Conservation (phyloP, 805 yeast species). For the Barnettozyma salicaria region DNA sequence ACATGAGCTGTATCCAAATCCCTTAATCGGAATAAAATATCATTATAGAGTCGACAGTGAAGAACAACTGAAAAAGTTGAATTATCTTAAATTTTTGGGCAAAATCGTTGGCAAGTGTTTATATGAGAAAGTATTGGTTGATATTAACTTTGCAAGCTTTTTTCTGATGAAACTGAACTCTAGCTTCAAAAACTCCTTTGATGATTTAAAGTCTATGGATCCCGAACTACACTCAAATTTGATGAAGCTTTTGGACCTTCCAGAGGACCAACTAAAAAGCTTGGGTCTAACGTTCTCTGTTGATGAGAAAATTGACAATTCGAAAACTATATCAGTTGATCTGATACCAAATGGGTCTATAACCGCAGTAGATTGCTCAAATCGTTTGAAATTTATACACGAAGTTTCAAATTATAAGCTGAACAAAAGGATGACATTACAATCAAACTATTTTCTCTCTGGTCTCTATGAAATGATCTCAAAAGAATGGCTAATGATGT, state of each 20-base stretch:
- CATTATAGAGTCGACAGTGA: constrained; percentile 30
- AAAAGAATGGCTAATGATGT: constrained; percentile 75
- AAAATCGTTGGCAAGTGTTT: constrained; percentile 83
- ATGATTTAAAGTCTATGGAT: constrained; percentile 73
- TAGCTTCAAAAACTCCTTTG: constrained; percentile 55
- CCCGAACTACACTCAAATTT: constrained; percentile 57
- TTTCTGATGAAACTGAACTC: constrained; percentile 53
- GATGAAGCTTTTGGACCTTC: constrained; percentile 52
- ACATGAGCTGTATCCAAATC: constrained; percentile 72
- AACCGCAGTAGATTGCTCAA: constrained; percentile 50
- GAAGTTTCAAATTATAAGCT: constrained; percentile 74
- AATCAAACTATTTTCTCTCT: constrained; percentile 54
- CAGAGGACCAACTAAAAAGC: constrained; percentile 45
- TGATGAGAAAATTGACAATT: constrained; percentile 39
- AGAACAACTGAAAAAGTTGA: constrained; percentile 26
- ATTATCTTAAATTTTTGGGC: constrained; percentile 60
- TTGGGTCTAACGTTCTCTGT: constrained; percentile 62
- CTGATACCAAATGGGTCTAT: constrained; percentile 55
- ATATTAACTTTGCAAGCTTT: constrained; percentile 80
- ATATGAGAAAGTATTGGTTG: constrained; percentile 75
- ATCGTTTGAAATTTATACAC: constrained; percentile 68
- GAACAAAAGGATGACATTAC: constrained; percentile 53
- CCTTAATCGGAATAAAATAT: constrained; percentile 39
- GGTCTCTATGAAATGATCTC: constrained; percentile 69
- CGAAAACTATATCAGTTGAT: constrained; percentile 40